These are phyloP conservation scores for Salicornia ramosissima DNA, from an alignment of 148 eudicot genomes.

Conservation along the genomic window DNA sequence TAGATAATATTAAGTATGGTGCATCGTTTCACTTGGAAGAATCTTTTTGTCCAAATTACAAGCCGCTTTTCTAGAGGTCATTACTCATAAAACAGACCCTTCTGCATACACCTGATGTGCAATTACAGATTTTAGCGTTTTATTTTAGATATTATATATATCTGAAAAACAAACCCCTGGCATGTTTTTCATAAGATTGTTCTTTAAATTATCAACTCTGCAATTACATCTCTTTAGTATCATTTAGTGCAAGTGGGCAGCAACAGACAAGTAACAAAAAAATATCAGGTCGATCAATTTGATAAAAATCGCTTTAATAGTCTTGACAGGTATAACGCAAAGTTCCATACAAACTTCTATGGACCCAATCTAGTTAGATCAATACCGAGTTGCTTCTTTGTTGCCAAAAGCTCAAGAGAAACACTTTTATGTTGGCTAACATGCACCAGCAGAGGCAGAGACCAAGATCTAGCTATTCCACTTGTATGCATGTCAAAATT, in stretches of 20 bases:
- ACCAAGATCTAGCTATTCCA: not conserved
- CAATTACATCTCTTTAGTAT: too few relatives aligned
- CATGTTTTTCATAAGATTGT: too few relatives aligned
- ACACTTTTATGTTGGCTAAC: constrained; percentile 2
- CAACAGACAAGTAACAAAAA: too few relatives aligned
- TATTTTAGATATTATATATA: not conserved
- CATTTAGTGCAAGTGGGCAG: too few relatives aligned
- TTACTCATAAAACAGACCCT: not conserved
- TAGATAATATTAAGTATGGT: not conserved
- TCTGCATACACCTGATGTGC: not conserved
- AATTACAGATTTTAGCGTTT: not conserved
- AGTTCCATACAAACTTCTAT: too few relatives aligned
- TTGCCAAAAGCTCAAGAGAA: not conserved
- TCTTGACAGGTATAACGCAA: too few relatives aligned
- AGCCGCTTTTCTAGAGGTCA: not conserved
- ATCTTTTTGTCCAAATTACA: not conserved
- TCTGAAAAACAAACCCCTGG: not conserved
- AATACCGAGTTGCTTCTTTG: not conserved
- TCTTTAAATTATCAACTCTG: too few relatives aligned
- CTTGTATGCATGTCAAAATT: not conserved
- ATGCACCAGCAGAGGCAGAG: not conserved
- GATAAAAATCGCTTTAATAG: too few relatives aligned
- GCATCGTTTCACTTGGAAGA: not conserved
- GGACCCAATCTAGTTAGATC: not conserved
- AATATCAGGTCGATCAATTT: too few relatives aligned